These are phyloP conservation scores for Dothideomycetidae sp. DNA, from an alignment of 2,329 filamentous ascomycete species.

Conservation along the genomic window DNA sequence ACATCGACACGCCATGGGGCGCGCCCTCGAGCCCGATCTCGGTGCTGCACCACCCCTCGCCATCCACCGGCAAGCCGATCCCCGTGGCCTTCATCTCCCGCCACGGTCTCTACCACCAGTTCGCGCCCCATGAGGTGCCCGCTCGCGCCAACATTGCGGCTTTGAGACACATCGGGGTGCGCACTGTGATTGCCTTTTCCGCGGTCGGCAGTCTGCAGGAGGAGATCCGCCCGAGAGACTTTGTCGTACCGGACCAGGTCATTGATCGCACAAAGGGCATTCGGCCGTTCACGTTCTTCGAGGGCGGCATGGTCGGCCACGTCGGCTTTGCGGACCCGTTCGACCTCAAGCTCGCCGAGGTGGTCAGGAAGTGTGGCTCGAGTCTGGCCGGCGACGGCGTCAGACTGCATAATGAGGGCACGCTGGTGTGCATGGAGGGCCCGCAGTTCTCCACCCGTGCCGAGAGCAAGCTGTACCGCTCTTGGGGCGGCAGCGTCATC, in stretches of 20 bases:
- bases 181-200: constrained; percentile 84
- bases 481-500: constrained; percentile 87
- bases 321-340: constrained; percentile 95
- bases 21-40: constrained; percentile 60
- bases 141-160: constrained; percentile 94
- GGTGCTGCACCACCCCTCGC: constrained; percentile 74
- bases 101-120: constrained; percentile 77
- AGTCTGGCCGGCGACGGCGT: constrained; percentile 72
- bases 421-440: constrained; percentile 94
- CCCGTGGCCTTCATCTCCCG: constrained; percentile 83
- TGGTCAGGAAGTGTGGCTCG: constrained; percentile 65
- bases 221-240: constrained; percentile 88
- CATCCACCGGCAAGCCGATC: constrained; percentile 45
- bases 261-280: constrained; percentile 96
- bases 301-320: constrained; percentile 80
- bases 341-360: constrained; percentile 58
- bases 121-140: constrained; percentile 89
- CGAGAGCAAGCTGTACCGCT: constrained; percentile 87
- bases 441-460: constrained; percentile 94
- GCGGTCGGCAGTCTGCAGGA: constrained; percentile 88
- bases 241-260: constrained; percentile 88
- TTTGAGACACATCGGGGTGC: constrained; percentile 76
- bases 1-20: constrained; percentile 78
- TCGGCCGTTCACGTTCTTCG: constrained; percentile 90
- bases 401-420: constrained; percentile 68